Evolutionary conservation across 495 filamentous ascomycete species (phyloP).

Genomic region (Lophiotrema nucula): DNA sequence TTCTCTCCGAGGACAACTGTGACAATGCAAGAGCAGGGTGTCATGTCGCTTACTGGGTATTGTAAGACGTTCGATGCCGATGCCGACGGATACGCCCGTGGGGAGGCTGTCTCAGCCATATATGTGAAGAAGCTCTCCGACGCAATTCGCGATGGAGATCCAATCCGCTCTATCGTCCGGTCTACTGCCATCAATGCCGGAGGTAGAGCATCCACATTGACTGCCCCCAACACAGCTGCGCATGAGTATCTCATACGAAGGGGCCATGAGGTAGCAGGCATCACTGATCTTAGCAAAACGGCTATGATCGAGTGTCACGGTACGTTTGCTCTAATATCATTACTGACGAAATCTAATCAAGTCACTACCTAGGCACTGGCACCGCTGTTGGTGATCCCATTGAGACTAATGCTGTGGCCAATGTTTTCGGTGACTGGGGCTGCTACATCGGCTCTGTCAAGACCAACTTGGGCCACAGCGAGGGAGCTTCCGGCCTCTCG

Average conservation of each 20-base stretch:
- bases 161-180: slow-evolving; percentile 48
- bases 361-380: no score
- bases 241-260: slow-evolving; percentile 17
- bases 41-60: neutral
- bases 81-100: slow-evolving; percentile 49
- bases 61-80: slow-evolving; percentile 38
- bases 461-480: slow-evolving; percentile 44
- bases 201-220: slow-evolving; percentile 41
- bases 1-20: neutral
- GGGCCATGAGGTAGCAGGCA: slow-evolving; percentile 16
- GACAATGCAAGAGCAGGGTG: neutral
- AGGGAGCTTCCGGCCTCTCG: slow-evolving; percentile 40
- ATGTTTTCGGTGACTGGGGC: slow-evolving; percentile 43
- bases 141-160: slow-evolving; percentile 37
- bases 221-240: slow-evolving; percentile 1
- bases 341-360: slow-evolving; percentile 43
- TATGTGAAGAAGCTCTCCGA: slow-evolving; percentile 42
- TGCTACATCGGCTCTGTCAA: slow-evolving; percentile 34
- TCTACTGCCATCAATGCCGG: slow-evolving; percentile 45
- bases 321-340: slow-evolving; percentile 38
- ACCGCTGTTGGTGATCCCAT: slow-evolving; percentile 41
- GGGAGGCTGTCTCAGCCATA: slow-evolving; percentile 45
- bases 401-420: slow-evolving; percentile 48
- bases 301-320: slow-evolving; percentile 45
- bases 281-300: slow-evolving; percentile 31